Evolutionary conservation across 179 eudicot genomes (phyloP).

Genomic region (Gypsophila paniculata): DNA sequence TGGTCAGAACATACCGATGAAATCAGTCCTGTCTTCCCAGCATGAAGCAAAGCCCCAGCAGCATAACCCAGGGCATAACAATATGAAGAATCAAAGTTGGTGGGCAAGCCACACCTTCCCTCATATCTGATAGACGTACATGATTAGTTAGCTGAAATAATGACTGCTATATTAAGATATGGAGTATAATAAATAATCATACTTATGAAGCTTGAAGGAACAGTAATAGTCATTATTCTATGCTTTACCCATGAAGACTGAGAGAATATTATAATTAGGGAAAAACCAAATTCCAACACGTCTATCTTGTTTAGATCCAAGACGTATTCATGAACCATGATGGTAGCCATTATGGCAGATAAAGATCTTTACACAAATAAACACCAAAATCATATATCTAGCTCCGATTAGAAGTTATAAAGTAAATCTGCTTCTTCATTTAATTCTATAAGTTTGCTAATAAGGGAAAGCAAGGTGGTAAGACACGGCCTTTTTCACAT

Average conservation of each 20-base stretch:
- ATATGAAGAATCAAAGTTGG: slow-evolving; percentile 91
- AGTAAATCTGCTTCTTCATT: too few species aligned
- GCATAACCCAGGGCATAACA: slow-evolving; percentile 95
- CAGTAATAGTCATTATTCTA: not conserved
- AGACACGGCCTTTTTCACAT: not conserved
- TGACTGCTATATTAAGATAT: not conserved
- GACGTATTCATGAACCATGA: not conserved
- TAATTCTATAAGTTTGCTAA: too few species aligned
- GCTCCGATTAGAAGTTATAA: too few species aligned
- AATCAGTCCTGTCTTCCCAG: slow-evolving; percentile 88
- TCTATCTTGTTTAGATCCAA: not conserved
- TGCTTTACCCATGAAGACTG: not conserved
- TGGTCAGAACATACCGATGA: slow-evolving; percentile 63
- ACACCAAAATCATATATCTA: too few species aligned
- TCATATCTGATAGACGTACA: slow-evolving; percentile 53
- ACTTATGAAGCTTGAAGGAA: not conserved
- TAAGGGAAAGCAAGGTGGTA: not conserved
- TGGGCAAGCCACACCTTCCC: slow-evolving; percentile 96
- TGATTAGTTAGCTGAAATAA: slow-evolving; percentile 13
- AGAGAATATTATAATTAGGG: not conserved
- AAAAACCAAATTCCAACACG: not conserved
- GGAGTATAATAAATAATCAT: not conserved
- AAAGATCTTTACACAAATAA: too few species aligned
- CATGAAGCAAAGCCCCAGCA: slow-evolving; percentile 89
- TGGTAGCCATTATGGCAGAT: not conserved